phyloP scores from a whole-genome alignment of 805 yeast genomes.

The Kockiozyma suomiensis region DNA sequence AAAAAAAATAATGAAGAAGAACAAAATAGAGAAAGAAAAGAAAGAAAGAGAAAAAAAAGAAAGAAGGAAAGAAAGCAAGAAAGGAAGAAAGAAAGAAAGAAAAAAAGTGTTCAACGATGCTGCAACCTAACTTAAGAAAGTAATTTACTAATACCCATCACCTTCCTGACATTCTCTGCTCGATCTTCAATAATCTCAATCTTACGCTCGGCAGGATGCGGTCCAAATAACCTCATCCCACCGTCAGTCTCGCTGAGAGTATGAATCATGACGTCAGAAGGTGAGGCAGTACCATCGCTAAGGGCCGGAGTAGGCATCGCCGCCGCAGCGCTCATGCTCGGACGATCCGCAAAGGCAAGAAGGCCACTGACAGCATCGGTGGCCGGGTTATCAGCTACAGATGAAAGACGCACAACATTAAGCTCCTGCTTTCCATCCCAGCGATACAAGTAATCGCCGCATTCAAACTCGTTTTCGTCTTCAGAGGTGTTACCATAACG shows the following conservation, averaged over 20 bases:
- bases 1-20: not conserved
- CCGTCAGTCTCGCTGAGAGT: constrained; percentile 4
- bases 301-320: constrained; percentile 17
- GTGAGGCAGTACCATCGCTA: constrained; percentile 28
- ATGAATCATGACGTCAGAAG: constrained; percentile 19
- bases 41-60: not conserved
- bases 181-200: not conserved
- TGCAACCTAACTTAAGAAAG: constrained; percentile 13
- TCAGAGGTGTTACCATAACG: constrained; percentile 10
- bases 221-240: not conserved
- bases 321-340: not conserved
- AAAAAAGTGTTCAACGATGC: not conserved
- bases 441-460: constrained; percentile 44
- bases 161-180: constrained; percentile 11
- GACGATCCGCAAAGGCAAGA: not conserved
- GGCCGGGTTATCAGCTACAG: not conserved
- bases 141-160: constrained; percentile 28
- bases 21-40: no score
- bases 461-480: constrained; percentile 42
- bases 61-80: no score
- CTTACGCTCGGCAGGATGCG: not conserved
- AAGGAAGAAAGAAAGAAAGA: not conserved
- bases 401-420: constrained; percentile 35
- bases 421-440: constrained; percentile 47
- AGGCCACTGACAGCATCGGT: constrained; percentile 16